Evolutionary conservation across 306 rosid species (phyloP), one percentile per base, ranked within the genome.

Genomic region (Spatholobus suberectus): DNA sequence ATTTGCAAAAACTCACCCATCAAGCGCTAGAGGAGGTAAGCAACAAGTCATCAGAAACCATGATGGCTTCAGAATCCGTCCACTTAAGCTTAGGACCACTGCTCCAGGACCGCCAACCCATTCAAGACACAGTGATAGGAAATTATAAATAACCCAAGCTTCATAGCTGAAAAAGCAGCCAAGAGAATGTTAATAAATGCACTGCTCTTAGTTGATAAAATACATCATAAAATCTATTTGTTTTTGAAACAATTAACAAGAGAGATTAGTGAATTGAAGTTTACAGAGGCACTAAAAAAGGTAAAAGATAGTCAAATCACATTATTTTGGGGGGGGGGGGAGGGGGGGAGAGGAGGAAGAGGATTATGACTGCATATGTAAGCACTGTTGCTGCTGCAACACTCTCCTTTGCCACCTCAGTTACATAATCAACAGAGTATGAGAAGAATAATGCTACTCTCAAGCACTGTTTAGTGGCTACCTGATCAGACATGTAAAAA

Each of bases 31-130:
- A 38, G 98, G 98, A 88, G 94, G 90, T 26, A 94, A 35, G 89
- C 97, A 92, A 82, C 98, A 94, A 11, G 98, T 94, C 97, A 92
- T 92, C 71, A 94, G 77, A 83, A 32, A 84, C 84, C 86, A 92
- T 2, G 98, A 90, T 61, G 98, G 95, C 90, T 90, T 94, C 86
- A 94, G 82, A 80, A 89, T 78, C 78, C 95, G 92, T 26, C 98
- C 98, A 27, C 83, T 89, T 85, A 94, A 92, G 86, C 98, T 94
- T 79, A 94, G 83, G 40, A 90, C 98, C 54, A 92, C 98, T 40
- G 98, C 92, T 75, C 98, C 98, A 63, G 98, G 98, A 54, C 98
- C 98, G 81, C 98, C 98, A 87, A 94, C 98, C 98, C 98, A 94
- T 75, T 90, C 97, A 68, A 94, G 89, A 81, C 98, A 94, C 49